These are phyloP conservation scores for Usnea hakonensis DNA, from an alignment of 495 filamentous ascomycete species.

Conservation along the genomic window DNA sequence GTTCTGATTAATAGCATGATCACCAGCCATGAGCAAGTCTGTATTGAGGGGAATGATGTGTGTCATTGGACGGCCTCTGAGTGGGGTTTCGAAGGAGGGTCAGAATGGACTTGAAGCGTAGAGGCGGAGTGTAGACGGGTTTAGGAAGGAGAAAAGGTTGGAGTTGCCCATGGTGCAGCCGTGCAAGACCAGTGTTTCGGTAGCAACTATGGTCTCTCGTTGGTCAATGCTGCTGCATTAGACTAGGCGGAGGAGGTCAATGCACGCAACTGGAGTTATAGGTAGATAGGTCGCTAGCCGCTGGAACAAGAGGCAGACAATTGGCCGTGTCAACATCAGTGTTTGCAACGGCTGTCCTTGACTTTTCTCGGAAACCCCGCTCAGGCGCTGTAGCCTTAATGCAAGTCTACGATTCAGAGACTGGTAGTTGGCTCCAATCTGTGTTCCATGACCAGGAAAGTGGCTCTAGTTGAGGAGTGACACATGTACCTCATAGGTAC, in stretches of 20 bases:
- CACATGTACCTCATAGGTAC: neutral
- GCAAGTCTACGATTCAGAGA: neutral
- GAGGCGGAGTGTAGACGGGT: neutral
- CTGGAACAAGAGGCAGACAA: neutral
- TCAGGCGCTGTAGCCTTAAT: neutral
- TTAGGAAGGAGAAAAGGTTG: neutral
- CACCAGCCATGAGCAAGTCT: neutral
- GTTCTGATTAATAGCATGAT: neutral
- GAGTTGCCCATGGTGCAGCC: neutral
- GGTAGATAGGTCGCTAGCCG: neutral
- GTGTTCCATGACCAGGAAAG: neutral
- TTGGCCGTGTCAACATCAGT: neutral
- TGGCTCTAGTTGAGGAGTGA: neutral
- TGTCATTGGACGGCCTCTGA: neutral
- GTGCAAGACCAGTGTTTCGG: neutral
- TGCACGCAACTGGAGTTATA: neutral
- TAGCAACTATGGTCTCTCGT: neutral
- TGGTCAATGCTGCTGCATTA: neutral
- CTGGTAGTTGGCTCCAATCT: neutral
- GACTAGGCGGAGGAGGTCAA: neutral
- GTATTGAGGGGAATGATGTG: neutral
- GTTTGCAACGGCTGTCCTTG: neutral
- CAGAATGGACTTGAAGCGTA: neutral
- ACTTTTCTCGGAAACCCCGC: neutral
- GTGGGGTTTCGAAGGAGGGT: neutral